Base-by-base conservation (phyloP, 2,329 filamentous ascomycete species). In the Calonectria ilicicola region DNA sequence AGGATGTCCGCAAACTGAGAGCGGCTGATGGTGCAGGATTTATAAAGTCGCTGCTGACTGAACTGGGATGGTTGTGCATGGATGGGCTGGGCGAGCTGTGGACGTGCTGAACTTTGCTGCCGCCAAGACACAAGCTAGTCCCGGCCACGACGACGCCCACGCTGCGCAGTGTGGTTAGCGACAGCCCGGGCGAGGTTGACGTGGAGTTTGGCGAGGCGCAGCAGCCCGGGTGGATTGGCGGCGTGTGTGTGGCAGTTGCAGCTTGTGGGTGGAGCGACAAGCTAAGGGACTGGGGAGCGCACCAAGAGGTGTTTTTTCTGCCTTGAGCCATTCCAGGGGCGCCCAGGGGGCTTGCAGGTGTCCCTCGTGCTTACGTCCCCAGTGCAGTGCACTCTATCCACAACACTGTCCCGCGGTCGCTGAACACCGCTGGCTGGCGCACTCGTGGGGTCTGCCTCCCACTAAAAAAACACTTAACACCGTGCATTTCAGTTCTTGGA, bases 161-260 rank as follows among this genome's bases (percentile, higher is more conserved):
- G 23, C 49, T 53, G 42, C 42, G 47, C 32, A 49, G 53, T 71
- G 69, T 42, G 64, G 63, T 63, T 60, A 60, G 53, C 53, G 53
- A 60, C 65, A 62, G 32, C 44, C 47, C 58, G 49, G 62, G 66
- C 66, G 62, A 66, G 63, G 70, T 73, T 73, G 71, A 73, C 71
- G 71, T 73, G 71, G 71, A 73, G 63, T 66, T 67, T 47, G 56
- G 67, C 67, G 71, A 70, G 71, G 71, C 71, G 71, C 67, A 73
- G 71, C 70, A 53, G 29, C 66, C 65, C 26, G 51, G 60, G 49
- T 63, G 53, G 56, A 69, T 67, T 69, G 66, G 63, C 56, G 66
- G 27, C 46, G 49, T 70, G 68, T 62, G 69, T 71, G 69, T 71
- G 70, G 69, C 69, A 72, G 69, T 71, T 32, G 64, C 64, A 66